Evolutionary conservation across 768 basidiomycete genomes (phyloP).

Genomic region (Serendipita sp.): DNA sequence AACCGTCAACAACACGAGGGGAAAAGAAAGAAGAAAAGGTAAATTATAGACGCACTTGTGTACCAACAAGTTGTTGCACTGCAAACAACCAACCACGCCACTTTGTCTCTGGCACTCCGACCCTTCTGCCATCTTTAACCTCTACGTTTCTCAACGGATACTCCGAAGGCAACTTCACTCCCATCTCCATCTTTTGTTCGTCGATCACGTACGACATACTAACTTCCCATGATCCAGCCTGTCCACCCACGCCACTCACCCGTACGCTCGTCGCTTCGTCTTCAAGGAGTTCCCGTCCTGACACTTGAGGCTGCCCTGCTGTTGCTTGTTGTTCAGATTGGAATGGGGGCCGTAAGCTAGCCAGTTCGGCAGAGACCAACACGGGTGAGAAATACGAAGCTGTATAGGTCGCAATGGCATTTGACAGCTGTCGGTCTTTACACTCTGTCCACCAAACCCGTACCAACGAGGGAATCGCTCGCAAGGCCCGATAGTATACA

Average conservation of each 20-base stretch:
- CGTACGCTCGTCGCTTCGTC: slow-evolving; percentile 74
- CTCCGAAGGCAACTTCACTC: slow-evolving; percentile 68
- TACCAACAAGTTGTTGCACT: slow-evolving; percentile 79
- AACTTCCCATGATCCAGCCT: slow-evolving; percentile 35
- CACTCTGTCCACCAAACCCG: slow-evolving; percentile 74
- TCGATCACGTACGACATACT: slow-evolving; percentile 75
- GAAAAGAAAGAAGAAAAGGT: not conserved
- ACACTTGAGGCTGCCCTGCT: no score
- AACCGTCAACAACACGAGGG: not conserved
- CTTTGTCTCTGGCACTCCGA: slow-evolving; percentile 76
- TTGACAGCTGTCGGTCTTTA: slow-evolving; percentile 78
- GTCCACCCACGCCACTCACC: slow-evolving; percentile 46
- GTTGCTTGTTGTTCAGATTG: not conserved
- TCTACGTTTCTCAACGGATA: slow-evolving; percentile 85
- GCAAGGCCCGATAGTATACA: slow-evolving; percentile 74
- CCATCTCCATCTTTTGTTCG: slow-evolving; percentile 84
- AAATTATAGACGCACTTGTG: slow-evolving; percentile 43
- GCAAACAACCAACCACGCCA: slow-evolving; percentile 92
- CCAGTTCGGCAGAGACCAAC: slow-evolving; percentile 71
- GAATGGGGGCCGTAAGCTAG: slow-evolving; percentile 37
- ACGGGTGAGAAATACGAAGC: slow-evolving; percentile 77
- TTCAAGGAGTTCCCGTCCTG: slow-evolving; percentile 33
- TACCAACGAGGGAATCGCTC: slow-evolving; percentile 70
- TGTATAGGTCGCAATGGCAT: slow-evolving; percentile 60
- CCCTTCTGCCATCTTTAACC: slow-evolving; percentile 64